These are phyloP conservation scores for Neonothopanus nambi DNA, from an alignment of 1,284 basidiomycete species.

Conservation along the genomic window DNA sequence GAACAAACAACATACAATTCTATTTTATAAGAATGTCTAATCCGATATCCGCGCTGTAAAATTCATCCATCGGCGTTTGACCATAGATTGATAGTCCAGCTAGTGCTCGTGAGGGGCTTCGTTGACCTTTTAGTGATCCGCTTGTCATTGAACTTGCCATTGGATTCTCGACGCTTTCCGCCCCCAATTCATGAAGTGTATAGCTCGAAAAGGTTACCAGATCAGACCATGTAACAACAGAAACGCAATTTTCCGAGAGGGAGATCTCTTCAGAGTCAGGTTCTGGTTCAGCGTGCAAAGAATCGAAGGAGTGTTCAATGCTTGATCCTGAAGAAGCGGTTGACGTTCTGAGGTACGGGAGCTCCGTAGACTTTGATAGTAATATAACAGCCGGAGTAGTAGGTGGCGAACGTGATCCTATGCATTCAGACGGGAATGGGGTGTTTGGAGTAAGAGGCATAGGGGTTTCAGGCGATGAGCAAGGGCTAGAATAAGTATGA, in stretches of 20 bases:
- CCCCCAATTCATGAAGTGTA: not conserved
- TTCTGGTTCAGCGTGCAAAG: not conserved
- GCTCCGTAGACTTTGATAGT: not conserved
- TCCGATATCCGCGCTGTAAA: too few relatives aligned
- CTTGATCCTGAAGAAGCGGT: not conserved
- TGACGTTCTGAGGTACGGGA: not conserved
- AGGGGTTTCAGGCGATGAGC: slow-evolving; percentile 2
- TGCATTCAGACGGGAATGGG: not conserved
- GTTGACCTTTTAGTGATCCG: not conserved
- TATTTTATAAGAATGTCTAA: too few relatives aligned
- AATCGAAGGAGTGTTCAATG: not conserved
- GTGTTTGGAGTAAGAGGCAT: slow-evolving; percentile 4
- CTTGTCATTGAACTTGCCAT: too few relatives aligned
- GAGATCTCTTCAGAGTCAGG: not conserved
- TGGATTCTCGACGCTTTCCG: not conserved
- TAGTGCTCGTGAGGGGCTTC: not conserved
- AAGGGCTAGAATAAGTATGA: not conserved
- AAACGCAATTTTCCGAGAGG: slow-evolving; percentile 3
- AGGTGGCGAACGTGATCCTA: not conserved
- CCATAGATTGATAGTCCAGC: not conserved
- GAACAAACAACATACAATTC: too few relatives aligned
- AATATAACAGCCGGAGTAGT: not conserved
- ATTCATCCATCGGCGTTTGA: not conserved
- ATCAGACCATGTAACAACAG: slow-evolving; percentile 14
- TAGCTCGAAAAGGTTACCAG: slow-evolving; percentile 15